Evolutionary conservation across 441 rosid genomes (phyloP).

Genomic region (Hypseocharis bilobata): DNA sequence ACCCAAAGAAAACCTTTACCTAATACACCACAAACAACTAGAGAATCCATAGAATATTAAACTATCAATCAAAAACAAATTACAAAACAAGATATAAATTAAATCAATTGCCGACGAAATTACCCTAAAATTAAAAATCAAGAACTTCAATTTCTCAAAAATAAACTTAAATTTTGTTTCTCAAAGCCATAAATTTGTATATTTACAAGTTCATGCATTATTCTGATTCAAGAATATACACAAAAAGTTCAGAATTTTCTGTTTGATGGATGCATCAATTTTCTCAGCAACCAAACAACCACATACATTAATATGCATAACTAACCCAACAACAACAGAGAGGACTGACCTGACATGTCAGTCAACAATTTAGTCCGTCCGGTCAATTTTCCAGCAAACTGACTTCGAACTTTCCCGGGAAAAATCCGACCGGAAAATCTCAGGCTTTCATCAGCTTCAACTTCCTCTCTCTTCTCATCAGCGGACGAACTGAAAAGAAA

Average conservation of each 20-base stretch:
- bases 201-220: background rate
- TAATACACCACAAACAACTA: background rate
- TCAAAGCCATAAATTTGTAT: no score
- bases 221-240: background rate
- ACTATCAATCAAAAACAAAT: background rate
- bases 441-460: background rate
- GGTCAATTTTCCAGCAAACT: background rate
- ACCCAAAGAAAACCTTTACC: background rate
- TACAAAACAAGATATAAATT: background rate
- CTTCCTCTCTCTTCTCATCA: background rate
- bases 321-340: background rate
- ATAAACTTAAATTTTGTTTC: background rate
- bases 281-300: background rate
- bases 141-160: background rate
- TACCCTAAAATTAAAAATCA: background rate
- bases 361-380: background rate
- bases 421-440: background rate
- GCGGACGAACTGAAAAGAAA: background rate
- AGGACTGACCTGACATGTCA: background rate
- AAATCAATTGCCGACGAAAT: background rate
- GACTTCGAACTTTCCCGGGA: background rate
- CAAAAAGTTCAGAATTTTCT: background rate
- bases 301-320: background rate
- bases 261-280: background rate
- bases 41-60: background rate